phyloP scores from a whole-genome alignment of 441 rosid genomes.

The Populus hybrid region DNA sequence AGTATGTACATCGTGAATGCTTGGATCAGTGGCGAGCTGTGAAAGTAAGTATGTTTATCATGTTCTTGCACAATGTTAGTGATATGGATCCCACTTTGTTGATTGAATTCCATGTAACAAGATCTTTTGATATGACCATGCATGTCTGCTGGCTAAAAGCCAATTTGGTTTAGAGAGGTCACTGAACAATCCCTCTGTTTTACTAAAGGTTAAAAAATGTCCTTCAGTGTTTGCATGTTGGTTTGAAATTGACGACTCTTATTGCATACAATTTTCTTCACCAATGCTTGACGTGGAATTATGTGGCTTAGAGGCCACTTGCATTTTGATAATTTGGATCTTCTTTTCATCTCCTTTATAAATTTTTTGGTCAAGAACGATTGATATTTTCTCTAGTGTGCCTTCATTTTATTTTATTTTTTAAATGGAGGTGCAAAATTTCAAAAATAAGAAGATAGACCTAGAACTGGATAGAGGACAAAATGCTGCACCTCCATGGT shows the following conservation, averaged over 20 bases:
- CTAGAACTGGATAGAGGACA: neutral
- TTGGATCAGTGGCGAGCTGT: slow-evolving; percentile 99
- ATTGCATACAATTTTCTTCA: neutral
- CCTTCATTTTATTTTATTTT: neutral
- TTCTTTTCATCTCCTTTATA: too few species aligned
- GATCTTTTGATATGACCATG: neutral
- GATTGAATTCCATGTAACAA: neutral
- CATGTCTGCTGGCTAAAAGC: neutral
- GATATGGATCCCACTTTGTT: neutral
- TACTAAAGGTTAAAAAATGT: neutral
- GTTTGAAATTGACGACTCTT: neutral
- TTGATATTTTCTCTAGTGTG: neutral
- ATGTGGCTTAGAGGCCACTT: neutral
- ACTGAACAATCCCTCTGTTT: neutral
- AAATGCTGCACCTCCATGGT: neutral
- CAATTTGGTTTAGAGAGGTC: neutral
- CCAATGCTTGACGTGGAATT: neutral
- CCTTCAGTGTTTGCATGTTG: neutral
- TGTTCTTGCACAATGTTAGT: slow-evolving; percentile 1
- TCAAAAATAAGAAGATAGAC: neutral
- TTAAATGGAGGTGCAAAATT: neutral
- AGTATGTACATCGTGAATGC: slow-evolving; percentile 98
- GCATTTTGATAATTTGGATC: neutral
- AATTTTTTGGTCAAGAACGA: too few species aligned
- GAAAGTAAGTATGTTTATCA: slow-evolving; percentile 41